Percentiles rank a stretch among this genome's conserved stretches.
Evolutionary conservation across 2,329 filamentous ascomycete species (phyloP).

Genomic region (Diaporthe capsici): DNA sequence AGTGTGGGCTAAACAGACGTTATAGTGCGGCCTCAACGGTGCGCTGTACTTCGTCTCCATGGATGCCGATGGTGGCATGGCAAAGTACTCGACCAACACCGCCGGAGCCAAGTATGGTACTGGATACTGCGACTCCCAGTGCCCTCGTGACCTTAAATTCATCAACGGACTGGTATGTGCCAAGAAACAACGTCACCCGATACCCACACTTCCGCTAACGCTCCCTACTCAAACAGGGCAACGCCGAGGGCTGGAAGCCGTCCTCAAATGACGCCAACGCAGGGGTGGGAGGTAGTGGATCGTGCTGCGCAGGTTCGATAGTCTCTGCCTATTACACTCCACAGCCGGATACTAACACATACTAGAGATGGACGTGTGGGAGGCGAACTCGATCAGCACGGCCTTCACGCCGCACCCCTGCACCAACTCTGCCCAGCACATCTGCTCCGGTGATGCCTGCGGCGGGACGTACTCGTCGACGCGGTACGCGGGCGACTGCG

Average conservation of each 20-base stretch:
- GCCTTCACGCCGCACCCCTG: conserved; percentile 73
- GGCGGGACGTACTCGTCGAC: conserved; percentile 63
- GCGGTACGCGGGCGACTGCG: conserved; percentile 72
- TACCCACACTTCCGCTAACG: not conserved
- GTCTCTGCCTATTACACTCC: no score
- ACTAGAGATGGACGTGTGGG: conserved; percentile 67
- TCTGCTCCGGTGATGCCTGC: conserved; percentile 60
- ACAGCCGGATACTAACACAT: no score
- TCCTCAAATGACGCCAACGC: conserved; percentile 66
- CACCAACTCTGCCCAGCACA: conserved; percentile 56
- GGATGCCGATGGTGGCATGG: conserved; percentile 53
- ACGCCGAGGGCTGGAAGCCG: conserved; percentile 59
- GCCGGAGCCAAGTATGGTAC: conserved; percentile 62
- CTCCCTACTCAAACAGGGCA: conserved; percentile 45
- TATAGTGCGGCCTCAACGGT: conserved; percentile 72
- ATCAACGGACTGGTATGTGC: conserved; percentile 55
- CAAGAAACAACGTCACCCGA: no score
- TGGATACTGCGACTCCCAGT: conserved; percentile 59
- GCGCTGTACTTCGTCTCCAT: conserved; percentile 64
- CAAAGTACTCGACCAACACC: conserved; percentile 56
- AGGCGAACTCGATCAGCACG: conserved; percentile 72
- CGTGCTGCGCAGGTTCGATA: conserved; percentile 60
- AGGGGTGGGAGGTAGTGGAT: conserved; percentile 62
- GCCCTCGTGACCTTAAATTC: conserved; percentile 55
- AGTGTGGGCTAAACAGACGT: conserved; percentile 50